phyloP scores from a whole-genome alignment of 1,284 basidiomycete species.

The Rhodotorula sp. region DNA sequence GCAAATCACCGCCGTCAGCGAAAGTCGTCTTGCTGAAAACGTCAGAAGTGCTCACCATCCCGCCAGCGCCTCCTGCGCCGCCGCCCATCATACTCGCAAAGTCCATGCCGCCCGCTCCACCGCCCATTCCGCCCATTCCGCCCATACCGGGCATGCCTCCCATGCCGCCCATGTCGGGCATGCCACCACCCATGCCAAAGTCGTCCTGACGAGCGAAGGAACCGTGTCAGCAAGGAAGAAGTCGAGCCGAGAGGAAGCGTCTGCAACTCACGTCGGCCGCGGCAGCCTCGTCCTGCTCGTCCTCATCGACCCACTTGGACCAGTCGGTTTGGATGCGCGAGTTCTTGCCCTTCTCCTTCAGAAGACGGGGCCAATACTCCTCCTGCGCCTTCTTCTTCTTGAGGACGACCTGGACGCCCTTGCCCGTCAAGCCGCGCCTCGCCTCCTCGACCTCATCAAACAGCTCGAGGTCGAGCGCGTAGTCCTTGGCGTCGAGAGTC shows the following conservation, averaged over 20 bases:
- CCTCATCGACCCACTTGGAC: conserved; percentile 80
- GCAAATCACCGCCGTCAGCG: neutral
- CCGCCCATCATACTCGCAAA: conserved; percentile 41
- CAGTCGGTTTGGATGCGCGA: conserved; percentile 59
- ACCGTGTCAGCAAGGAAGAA: neutral
- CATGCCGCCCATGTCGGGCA: conserved; percentile 52
- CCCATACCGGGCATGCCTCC: conserved; percentile 55
- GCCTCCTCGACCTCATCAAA: conserved; percentile 37
- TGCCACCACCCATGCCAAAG: conserved; percentile 52
- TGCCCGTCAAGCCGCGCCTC: conserved; percentile 43
- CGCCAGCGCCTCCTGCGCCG: neutral
- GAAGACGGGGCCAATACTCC: conserved; percentile 86
- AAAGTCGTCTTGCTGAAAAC: too few relatives aligned
- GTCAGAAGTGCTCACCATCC: neutral
- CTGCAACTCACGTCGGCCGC: conserved; percentile 27
- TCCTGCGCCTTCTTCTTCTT: conserved; percentile 72
- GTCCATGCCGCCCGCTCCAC: conserved; percentile 49
- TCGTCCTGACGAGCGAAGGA: conserved; percentile 34
- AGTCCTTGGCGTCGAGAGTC: conserved; percentile 32
- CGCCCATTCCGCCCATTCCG: conserved; percentile 50
- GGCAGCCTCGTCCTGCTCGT: conserved; percentile 71
- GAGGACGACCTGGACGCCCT: conserved; percentile 64
- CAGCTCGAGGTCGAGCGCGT: conserved; percentile 38
- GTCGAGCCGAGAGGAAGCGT: neutral
- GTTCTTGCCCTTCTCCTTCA: conserved; percentile 84